Base-by-base conservation (phyloP, 345 rosid species). In the Camelina sativa region DNA sequence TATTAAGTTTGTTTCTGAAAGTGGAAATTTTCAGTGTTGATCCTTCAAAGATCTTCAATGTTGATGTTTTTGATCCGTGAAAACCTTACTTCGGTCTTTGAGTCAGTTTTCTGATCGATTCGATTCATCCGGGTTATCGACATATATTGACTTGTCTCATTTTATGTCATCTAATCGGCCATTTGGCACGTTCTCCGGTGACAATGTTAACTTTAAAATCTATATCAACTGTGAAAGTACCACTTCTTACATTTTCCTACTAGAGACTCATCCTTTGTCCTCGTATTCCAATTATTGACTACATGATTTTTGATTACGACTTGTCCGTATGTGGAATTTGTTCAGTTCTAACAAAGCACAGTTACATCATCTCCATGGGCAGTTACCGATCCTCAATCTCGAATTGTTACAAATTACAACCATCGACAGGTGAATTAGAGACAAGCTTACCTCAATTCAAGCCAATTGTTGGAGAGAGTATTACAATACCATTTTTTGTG, bases 21-120 rank as follows among this genome's bases (percentile, higher is more conserved):
- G 43, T 43, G 43, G 16, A 56, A 69, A 69, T 19, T 56, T 69
- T 11, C 11, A n/a, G 13, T 69, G 43, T 46, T 57, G 54, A 16
- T 19, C 23, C 54, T 50, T 50, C 3, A 17, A 50, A 50, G 51
- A 46, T 46, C 50, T 48, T 16, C 53, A 7, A 47, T 17, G 20
- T 48, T 48, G 1, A 6, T 46, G 50, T 46, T 48, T 48, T 8
- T 71, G 16, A 60, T 47, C 32, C 46, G 16, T 47, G 0, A 44
- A 69, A 28, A 12, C 19, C n/a, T 48, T 16, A 16, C 5, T 37
- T 11, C 3, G 41, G 16, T 37, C 38, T 23, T 51, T 40, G 7
- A 8, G 7, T 38, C 11, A 32, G 60, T 16, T 5, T 20, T 20
- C 10, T 25, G 56, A 22, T 56, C 6, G 1, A 32, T 3, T 55